These are phyloP conservation scores for Scedosporium dehoogii DNA, from an alignment of 2,329 filamentous ascomycete species.

Conservation along the genomic window DNA sequence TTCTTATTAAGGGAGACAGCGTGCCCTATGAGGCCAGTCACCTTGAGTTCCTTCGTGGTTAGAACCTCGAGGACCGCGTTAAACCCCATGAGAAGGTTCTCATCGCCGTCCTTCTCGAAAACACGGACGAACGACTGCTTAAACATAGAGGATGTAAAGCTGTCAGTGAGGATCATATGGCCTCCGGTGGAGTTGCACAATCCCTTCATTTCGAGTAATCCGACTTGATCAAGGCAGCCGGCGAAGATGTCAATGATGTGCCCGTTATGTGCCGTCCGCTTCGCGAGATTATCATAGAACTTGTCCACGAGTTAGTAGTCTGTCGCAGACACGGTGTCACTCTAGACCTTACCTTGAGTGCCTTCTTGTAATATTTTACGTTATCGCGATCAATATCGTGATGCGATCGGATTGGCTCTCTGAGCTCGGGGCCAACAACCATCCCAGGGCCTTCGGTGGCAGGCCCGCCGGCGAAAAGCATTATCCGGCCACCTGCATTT, in stretches of 20 bases:
- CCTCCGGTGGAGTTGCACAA: constrained; percentile 92
- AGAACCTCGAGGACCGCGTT: constrained; percentile 93
- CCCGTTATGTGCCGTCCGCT: constrained; percentile 89
- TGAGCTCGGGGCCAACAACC: constrained; percentile 90
- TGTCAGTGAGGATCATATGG: constrained; percentile 97
- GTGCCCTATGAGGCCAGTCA: constrained; percentile 93
- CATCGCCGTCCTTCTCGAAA: constrained; percentile 92
- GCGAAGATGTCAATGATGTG: constrained; percentile 98
- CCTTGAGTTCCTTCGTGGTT: constrained; percentile 96
- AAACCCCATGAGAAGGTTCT: constrained; percentile 96
- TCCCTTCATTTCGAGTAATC: constrained; percentile 95
- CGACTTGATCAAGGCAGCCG: constrained; percentile 93
- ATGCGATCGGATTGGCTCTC: constrained; percentile 94
- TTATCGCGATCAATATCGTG: constrained; percentile 98
- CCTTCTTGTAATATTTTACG: constrained; percentile 99
- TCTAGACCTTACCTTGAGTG: constrained; percentile 61
- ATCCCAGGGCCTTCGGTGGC: constrained; percentile 94
- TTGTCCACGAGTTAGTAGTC: constrained; percentile 26
- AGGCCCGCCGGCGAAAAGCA: constrained; percentile 92
- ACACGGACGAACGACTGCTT: constrained; percentile 96
- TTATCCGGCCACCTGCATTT: constrained; percentile 88
- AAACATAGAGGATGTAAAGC: constrained; percentile 98
- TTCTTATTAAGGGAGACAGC: constrained; percentile 97
- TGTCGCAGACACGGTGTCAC: background rate
- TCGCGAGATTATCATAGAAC: constrained; percentile 93